These are phyloP conservation scores for Acanthamoeba sp. DNA, from an alignment of 208 protist genomes.

Conservation along the genomic window DNA sequence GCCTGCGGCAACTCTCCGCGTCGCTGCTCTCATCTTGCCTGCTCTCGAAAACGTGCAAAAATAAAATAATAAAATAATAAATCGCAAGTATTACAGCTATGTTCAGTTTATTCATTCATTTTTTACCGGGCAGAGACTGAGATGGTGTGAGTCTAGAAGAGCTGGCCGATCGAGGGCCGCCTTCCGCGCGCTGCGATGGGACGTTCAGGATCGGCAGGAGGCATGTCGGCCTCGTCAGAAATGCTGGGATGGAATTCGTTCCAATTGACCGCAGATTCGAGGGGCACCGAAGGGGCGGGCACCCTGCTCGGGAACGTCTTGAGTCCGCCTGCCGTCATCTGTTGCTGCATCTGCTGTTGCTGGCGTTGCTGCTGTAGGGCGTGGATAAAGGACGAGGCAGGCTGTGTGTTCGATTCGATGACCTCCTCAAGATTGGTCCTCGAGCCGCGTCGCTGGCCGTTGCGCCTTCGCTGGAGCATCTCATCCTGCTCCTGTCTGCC, in stretches of 20 bases:
- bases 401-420: background rate
- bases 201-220: background rate
- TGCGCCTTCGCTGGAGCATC: background rate
- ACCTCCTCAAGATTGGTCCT: conserved; percentile 10
- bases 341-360: conserved; percentile 40
- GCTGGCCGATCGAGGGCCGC: conserved; percentile 26
- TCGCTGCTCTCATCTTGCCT: background rate
- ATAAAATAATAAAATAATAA: background rate
- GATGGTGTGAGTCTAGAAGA: background rate
- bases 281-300: background rate
- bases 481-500: conserved; percentile 4
- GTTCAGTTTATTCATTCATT: background rate
- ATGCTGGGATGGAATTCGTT: background rate
- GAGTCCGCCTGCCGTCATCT: conserved; percentile 20
- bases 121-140: background rate
- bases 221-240: background rate
- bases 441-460: background rate
- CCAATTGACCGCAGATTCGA: background rate
- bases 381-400: background rate
- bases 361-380: background rate
- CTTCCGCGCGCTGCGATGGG: background rate
- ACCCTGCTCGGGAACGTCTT: conserved; percentile 14
- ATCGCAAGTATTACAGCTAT: background rate
- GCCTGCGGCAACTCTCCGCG: background rate
- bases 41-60: background rate